Conservation (phyloP, 306 rosid species). For the Trifolium subterraneum region DNA sequence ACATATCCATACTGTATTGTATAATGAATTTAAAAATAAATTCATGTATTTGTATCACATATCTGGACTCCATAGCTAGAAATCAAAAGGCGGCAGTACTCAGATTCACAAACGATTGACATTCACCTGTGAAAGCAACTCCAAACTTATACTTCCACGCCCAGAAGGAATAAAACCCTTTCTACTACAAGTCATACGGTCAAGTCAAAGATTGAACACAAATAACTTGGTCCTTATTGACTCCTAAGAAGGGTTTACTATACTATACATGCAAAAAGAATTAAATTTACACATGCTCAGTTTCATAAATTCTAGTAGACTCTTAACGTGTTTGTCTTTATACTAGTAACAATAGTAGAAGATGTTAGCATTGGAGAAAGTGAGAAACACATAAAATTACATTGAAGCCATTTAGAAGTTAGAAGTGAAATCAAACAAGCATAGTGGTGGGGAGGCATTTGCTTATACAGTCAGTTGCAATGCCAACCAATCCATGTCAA, state of each 20-base stretch:
- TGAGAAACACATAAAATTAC: slow-evolving; percentile 22
- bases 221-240: neutral
- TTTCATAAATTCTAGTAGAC: too few species aligned
- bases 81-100: too few species aligned
- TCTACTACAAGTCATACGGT: neutral
- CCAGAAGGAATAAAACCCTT: neutral
- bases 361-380: slow-evolving; percentile 2
- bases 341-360: neutral
- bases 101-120: too few species aligned
- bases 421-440: slow-evolving; percentile 41
- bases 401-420: slow-evolving; percentile 38
- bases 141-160: neutral
- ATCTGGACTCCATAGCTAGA: too few species aligned
- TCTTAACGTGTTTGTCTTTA: too few species aligned
- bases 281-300: neutral
- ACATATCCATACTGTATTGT: too few species aligned
- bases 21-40: too few species aligned
- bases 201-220: neutral
- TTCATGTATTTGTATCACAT: too few species aligned
- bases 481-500: slow-evolving; percentile 47
- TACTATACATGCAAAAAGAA: neutral
- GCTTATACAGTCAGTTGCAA: slow-evolving; percentile 48
- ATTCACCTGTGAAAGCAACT: too few species aligned
- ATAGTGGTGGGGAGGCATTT: slow-evolving; percentile 46
- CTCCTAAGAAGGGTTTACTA: neutral